Conservation (phyloP, 2,329 filamentous ascomycete species). For the Arthrobotrys musiformis region DNA sequence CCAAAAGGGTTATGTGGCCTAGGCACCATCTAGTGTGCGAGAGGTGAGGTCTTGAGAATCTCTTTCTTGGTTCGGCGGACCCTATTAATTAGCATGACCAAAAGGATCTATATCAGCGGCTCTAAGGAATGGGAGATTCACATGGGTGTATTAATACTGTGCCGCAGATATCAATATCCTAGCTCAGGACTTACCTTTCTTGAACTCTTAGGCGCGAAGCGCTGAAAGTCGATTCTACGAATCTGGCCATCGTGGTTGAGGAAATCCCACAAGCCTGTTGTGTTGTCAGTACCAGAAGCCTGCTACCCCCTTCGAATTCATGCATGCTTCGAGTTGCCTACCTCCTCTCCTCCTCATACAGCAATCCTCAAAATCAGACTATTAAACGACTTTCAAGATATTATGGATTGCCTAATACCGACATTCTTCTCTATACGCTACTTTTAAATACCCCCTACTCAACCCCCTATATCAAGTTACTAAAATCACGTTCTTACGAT, state of each 20-base stretch:
- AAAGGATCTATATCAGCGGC: too few relatives aligned
- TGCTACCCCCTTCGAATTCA: too few relatives aligned
- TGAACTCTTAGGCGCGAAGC: neutral
- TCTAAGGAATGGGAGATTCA: neutral
- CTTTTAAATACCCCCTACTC: neutral
- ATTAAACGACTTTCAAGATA: neutral
- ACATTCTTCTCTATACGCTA: neutral
- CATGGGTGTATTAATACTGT: neutral
- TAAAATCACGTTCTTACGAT: neutral
- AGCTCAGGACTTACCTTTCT: neutral
- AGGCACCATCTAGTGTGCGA: too few relatives aligned
- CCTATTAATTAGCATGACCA: too few relatives aligned
- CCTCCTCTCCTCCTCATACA: too few relatives aligned
- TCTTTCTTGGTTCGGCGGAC: too few relatives aligned
- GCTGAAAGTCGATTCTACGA: too few relatives aligned
- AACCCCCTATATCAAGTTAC: neutral
- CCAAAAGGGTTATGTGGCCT: too few relatives aligned
- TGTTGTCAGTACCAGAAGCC: neutral
- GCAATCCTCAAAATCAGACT: neutral
- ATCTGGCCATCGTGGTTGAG: neutral
- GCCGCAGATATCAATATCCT: neutral
- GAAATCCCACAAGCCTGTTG: conserved; percentile 5
- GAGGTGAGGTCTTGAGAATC: too few relatives aligned
- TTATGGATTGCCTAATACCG: neutral
- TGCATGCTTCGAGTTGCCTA: too few relatives aligned